These are phyloP conservation scores for Endoconidiophora laricicola DNA, from an alignment of 2,329 filamentous ascomycete species.

Conservation along the genomic window DNA sequence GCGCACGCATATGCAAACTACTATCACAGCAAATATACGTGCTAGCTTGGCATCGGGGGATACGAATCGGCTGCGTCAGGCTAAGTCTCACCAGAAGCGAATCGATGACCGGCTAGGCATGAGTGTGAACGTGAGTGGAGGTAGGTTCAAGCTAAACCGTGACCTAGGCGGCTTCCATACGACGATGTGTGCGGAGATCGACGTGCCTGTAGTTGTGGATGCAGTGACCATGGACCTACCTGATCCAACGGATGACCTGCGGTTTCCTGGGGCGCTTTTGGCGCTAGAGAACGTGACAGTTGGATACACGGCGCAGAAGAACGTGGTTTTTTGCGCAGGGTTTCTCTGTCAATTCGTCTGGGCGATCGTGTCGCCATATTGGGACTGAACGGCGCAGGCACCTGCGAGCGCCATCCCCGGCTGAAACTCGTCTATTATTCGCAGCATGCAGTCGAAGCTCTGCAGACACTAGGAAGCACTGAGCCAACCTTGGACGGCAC, in stretches of 20 bases:
- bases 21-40: slow-evolving; percentile 21
- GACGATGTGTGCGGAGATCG: slow-evolving; percentile 47
- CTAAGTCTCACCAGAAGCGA: slow-evolving; percentile 70
- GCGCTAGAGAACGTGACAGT: slow-evolving; percentile 55
- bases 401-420: slow-evolving; percentile 48
- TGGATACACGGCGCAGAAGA: slow-evolving; percentile 29
- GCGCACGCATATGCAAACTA: no score
- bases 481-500: slow-evolving; percentile 41
- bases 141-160: slow-evolving; percentile 64
- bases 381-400: slow-evolving; percentile 62
- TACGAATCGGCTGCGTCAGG: slow-evolving; percentile 73
- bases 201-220: slow-evolving; percentile 48
- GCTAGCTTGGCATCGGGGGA: slow-evolving; percentile 63
- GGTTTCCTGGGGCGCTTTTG: slow-evolving; percentile 59
- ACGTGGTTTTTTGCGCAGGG: slow-evolving; percentile 36
- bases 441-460: slow-evolving; percentile 57
- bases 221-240: slow-evolving; percentile 41
- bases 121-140: slow-evolving; percentile 53
- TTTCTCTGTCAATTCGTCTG: slow-evolving; percentile 53
- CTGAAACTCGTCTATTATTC: slow-evolving; percentile 61
- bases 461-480: slow-evolving; percentile 36
- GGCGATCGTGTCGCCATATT: slow-evolving; percentile 61
- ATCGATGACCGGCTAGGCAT: slow-evolving; percentile 68
- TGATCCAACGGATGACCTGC: slow-evolving; percentile 43
- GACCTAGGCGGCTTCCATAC: slow-evolving; percentile 49